Evolutionary conservation across 1,284 basidiomycete species (phyloP).

Genomic region (Phellopilus nigrolimitatus): DNA sequence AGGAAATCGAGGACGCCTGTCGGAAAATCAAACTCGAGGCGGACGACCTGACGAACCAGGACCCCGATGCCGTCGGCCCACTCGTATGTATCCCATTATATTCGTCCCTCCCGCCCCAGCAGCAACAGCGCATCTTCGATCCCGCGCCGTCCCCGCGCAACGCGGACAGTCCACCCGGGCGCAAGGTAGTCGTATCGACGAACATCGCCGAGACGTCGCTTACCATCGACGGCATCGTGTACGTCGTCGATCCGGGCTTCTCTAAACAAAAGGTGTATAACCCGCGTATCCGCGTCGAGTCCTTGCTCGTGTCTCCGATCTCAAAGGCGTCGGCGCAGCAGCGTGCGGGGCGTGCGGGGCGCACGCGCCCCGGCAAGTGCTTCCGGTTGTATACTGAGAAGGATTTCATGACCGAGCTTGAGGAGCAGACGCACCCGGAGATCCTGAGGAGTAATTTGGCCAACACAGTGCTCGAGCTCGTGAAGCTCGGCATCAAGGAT

Average conservation of each 20-base stretch:
- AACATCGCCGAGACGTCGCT: conserved; percentile 98
- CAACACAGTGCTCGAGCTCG: conserved; percentile 91
- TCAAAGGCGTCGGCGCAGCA: conserved; percentile 97
- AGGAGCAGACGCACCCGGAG: conserved; percentile 96
- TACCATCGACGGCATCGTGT: conserved; percentile 98
- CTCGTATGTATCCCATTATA: conserved; percentile 89
- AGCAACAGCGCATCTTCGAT: conserved; percentile 96
- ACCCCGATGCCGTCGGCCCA: conserved; percentile 79
- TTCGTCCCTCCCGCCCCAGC: conserved; percentile 87
- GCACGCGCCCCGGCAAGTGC: conserved; percentile 95
- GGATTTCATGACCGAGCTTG: conserved; percentile 93
- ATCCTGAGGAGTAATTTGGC: conserved; percentile 91
- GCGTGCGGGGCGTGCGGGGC: conserved; percentile 92
- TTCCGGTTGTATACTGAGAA: conserved; percentile 97
- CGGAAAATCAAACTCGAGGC: conserved; percentile 89
- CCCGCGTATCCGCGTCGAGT: conserved; percentile 94
- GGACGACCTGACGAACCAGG: conserved; percentile 70
- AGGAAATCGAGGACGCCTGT: conserved; percentile 98
- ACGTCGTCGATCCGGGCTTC: conserved; percentile 97
- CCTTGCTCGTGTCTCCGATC: conserved; percentile 89
- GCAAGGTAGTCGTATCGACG: conserved; percentile 94
- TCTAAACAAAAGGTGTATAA: conserved; percentile 98
- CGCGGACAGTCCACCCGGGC: conserved; percentile 73
- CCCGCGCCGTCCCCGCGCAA: conserved; percentile 64
- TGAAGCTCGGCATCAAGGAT: conserved; percentile 92